These are phyloP conservation scores for Podospora sp. DNA, from an alignment of 495 filamentous ascomycete species.

Conservation along the genomic window DNA sequence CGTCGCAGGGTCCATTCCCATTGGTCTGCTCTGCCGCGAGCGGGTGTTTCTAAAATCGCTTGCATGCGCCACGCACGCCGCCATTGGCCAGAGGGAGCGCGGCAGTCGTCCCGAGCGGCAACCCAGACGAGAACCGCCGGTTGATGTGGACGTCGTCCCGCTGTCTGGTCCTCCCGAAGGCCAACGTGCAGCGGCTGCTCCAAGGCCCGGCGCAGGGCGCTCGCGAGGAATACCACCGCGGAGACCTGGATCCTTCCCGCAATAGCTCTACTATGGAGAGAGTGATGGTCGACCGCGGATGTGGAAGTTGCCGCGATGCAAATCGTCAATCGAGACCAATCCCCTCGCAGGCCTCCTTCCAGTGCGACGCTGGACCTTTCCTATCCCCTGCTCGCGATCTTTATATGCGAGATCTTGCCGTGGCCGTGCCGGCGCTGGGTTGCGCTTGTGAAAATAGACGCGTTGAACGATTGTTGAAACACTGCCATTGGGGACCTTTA, in stretches of 20 bases:
- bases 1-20: not conserved
- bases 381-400: not conserved
- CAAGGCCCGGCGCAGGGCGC: not conserved
- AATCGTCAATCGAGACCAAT: not conserved
- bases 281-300: not conserved
- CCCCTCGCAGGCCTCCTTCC: not conserved
- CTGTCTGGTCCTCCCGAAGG: not conserved
- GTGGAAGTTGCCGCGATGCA: not conserved
- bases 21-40: not conserved
- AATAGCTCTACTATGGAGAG: not conserved
- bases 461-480: not conserved
- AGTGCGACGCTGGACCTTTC: not conserved
- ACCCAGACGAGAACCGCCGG: not conserved
- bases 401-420: not conserved
- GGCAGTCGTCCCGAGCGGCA: not conserved
- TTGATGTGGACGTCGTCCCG: not conserved
- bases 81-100: not conserved
- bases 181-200: conserved; percentile 10
- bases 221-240: not conserved
- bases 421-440: not conserved
- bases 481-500: not conserved
- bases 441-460: conserved; percentile 9
- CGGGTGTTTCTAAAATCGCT: conserved; percentile 3
- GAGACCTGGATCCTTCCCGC: not conserved
- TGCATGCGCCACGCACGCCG: not conserved